Evolutionary conservation across 2,329 filamentous ascomycete species (phyloP), one percentile per base, ranked within the genome.

Genomic region (Coniosporium tulheliwenetii): DNA sequence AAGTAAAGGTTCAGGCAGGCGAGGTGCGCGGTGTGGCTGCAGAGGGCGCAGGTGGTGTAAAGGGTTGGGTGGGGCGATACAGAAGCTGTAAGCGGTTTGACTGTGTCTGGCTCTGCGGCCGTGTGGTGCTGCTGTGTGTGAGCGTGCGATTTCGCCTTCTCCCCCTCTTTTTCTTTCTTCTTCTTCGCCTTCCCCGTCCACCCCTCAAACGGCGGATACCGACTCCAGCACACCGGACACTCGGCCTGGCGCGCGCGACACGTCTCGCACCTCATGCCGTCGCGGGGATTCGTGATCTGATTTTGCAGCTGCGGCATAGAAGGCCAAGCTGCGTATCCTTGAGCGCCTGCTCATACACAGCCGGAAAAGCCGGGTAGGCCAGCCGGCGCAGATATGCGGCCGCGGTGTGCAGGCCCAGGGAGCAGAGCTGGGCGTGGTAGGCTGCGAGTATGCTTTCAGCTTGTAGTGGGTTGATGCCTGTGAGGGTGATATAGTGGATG

Each of bases 21-120:
- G 5, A 66, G 58, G 50, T 80, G 76, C 2, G 69, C 73, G 33
- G 70, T 67, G 48, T 80, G 76, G 3, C 73, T 72, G 52, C 76
- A 80, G 10, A 69, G 60, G 48, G 75, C 63, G 52, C 76, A 80
- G 60, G 67, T 69, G 5, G 68, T 65, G 66, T 68, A 75, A 14
- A 75, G 60, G 5, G 54, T 51, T 12, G 60, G 43, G 44, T 42
- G 46, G 42, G 54, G 46, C 45, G 42, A 52, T n/a, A 31, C 48
- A 7, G 36, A n/a, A 7, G 36, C 36, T 5, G 36, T 5, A 2
- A 26, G 8, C 7, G 36, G 36, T 5, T n/a, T 35, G 10, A 15
- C 10, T 12, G 36, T 37, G 10, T 13, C 16, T 13, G 13, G 36
- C 13, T 38, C 40, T 10, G 30, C 30, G 2, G 41, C 44, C 38